These are phyloP conservation scores for Pharus latifolius DNA, from an alignment of 176 grass and related monocot genomes.

Conservation along the genomic window DNA sequence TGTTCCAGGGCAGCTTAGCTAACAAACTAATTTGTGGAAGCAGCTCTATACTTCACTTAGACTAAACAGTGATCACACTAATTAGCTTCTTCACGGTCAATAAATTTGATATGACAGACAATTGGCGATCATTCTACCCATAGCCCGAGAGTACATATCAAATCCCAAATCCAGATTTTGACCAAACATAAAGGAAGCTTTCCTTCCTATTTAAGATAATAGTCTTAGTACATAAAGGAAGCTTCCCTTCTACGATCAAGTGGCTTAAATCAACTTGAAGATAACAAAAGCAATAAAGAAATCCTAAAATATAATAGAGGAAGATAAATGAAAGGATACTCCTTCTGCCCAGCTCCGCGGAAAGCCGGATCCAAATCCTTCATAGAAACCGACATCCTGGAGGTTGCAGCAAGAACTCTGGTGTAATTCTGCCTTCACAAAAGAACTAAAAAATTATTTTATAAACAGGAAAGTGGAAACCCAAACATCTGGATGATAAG, in stretches of 20 bases:
- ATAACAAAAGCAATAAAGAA: slow-evolving; percentile 2
- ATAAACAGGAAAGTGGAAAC: not conserved
- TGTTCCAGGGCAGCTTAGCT: too few relatives aligned
- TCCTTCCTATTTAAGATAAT: not conserved
- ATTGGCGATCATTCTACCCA: not conserved
- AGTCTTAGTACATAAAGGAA: not conserved
- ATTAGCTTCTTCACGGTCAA: too few relatives aligned
- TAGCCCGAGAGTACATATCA: not conserved
- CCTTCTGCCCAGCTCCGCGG: slow-evolving; percentile 67
- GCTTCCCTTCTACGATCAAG: slow-evolving; percentile 3
- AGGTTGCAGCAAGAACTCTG: slow-evolving; percentile 15
- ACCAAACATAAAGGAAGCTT: not conserved
- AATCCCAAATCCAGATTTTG: not conserved
- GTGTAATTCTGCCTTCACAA: slow-evolving; percentile 24
- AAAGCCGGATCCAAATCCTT: slow-evolving; percentile 78
- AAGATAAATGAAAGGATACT: slow-evolving; percentile 57
- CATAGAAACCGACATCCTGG: slow-evolving; percentile 71
- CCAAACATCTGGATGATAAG: not conserved
- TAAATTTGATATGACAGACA: not conserved
- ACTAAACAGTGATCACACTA: too few relatives aligned
- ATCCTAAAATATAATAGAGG: not conserved
- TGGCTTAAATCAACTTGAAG: slow-evolving; percentile 4
- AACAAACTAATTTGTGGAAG: too few relatives aligned
- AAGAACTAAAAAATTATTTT: slow-evolving; percentile 37
- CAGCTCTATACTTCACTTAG: too few relatives aligned